Conservation (phyloP, 2,329 filamentous ascomycete genomes). For the Monosporascus sp. region DNA sequence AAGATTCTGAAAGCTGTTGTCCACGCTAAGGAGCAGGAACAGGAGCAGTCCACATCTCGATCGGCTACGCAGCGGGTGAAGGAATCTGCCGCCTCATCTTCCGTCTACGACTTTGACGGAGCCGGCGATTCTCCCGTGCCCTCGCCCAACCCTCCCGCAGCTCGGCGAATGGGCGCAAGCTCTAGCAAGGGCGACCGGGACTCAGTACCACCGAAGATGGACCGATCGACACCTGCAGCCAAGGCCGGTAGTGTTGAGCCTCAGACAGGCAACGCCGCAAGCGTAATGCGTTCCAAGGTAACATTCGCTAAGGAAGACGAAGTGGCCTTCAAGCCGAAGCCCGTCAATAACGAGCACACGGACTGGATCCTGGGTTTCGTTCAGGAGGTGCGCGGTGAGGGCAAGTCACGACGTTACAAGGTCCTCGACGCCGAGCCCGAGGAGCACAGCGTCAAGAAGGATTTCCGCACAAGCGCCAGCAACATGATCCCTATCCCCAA, state of each 20-base stretch:
- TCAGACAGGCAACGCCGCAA: constrained; percentile 31
- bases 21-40: constrained; percentile 35
- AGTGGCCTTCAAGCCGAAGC: constrained; percentile 61
- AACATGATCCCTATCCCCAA: constrained; percentile 74
- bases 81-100: constrained; percentile 21
- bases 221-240: constrained; percentile 30
- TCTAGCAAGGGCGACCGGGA: constrained; percentile 38
- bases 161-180: constrained; percentile 30
- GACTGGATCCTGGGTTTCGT: constrained; percentile 77
- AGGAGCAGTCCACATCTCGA: constrained; percentile 23
- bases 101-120: constrained; percentile 39
- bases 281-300: constrained; percentile 45
- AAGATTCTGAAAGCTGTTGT: constrained; percentile 35
- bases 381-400: constrained; percentile 68
- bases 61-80: constrained; percentile 21
- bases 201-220: constrained; percentile 50
- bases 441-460: constrained; percentile 58
- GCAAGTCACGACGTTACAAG: constrained; percentile 72
- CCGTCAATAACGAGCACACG: constrained; percentile 39
- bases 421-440: constrained; percentile 78
- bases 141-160: constrained; percentile 31
- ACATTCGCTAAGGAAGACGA: constrained; percentile 58
- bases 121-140: constrained; percentile 37
- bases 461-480: constrained; percentile 66
- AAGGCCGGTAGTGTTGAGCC: constrained; percentile 46